phyloP scores from a whole-genome alignment of 2,329 filamentous ascomycete genomes.

The Ascosphaera apis region DNA sequence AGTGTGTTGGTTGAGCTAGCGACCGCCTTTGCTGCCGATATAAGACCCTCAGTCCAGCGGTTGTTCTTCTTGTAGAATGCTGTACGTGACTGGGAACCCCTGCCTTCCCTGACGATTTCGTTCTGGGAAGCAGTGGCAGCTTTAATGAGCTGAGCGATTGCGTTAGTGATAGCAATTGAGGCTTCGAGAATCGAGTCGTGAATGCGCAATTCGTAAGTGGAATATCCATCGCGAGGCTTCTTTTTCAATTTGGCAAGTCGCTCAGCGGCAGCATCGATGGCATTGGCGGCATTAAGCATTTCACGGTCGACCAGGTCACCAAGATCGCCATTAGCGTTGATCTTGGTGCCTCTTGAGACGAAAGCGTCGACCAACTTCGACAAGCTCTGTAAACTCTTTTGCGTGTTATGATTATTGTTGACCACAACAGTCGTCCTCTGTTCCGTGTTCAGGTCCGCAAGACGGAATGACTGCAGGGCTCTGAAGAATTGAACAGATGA shows the following conservation, averaged over 20 bases:
- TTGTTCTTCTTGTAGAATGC: conserved; percentile 99
- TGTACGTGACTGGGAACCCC: conserved; percentile 64
- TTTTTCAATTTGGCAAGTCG: conserved; percentile 80
- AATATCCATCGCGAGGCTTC: conserved; percentile 88
- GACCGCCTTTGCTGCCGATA: conserved; percentile 91
- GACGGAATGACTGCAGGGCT: conserved; percentile 72
- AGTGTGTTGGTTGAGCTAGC: conserved; percentile 82
- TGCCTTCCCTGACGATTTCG: conserved; percentile 86
- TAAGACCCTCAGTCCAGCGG: conserved; percentile 92
- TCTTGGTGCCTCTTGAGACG: conserved; percentile 64
- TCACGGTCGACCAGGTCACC: conserved; percentile 85
- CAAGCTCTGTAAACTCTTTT: conserved; percentile 77
- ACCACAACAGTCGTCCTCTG: conserved; percentile 96
- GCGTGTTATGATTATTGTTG: conserved; percentile 89
- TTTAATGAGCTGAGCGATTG: conserved; percentile 84
- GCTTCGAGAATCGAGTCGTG: conserved; percentile 89
- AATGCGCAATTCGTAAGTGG: conserved; percentile 87
- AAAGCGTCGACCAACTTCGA: conserved; percentile 87
- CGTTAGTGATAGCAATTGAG: conserved; percentile 77
- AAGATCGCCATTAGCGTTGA: conserved; percentile 59
- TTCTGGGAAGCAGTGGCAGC: conserved; percentile 81
- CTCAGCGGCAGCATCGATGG: conserved; percentile 77
- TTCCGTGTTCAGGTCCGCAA: conserved; percentile 71
- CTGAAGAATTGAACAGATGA: conserved; percentile 91
- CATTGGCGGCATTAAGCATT: conserved; percentile 78